These are phyloP conservation scores for Aspergillus ochraceus DNA, from an alignment of 2,329 filamentous ascomycete genomes.

Conservation along the genomic window DNA sequence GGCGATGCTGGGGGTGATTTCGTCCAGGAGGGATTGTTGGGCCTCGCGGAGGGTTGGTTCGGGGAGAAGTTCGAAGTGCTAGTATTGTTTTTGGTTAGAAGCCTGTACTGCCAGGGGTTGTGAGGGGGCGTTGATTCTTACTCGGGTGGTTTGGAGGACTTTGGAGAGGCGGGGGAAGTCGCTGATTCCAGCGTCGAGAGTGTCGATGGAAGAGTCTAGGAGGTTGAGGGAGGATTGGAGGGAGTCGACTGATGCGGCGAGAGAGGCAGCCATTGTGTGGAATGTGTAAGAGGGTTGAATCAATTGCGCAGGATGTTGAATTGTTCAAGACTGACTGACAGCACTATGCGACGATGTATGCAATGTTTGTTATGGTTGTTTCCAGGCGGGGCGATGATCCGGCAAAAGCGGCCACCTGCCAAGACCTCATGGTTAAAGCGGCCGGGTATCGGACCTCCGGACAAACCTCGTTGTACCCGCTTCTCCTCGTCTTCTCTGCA, in stretches of 20 bases:
- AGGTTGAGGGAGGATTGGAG: slow-evolving; percentile 61
- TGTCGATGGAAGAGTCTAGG: slow-evolving; percentile 63
- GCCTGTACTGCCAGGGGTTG: not conserved
- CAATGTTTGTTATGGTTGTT: slow-evolving; percentile 20
- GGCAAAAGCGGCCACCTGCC: slow-evolving; percentile 31
- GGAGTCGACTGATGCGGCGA: slow-evolving; percentile 61
- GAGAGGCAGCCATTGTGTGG: slow-evolving; percentile 43
- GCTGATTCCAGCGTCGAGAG: slow-evolving; percentile 61
- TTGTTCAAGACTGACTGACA: not conserved
- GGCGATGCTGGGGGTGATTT: slow-evolving; percentile 84
- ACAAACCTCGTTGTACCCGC: slow-evolving; percentile 41
- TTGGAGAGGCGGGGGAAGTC: slow-evolving; percentile 64
- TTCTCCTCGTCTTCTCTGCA: slow-evolving; percentile 31
- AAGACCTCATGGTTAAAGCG: slow-evolving; percentile 19
- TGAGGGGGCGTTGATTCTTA: slow-evolving; percentile 35
- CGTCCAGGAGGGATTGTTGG: slow-evolving; percentile 79
- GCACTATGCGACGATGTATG: not conserved
- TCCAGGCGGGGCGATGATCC: slow-evolving; percentile 20
- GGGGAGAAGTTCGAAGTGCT: slow-evolving; percentile 93
- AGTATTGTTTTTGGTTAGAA: slow-evolving; percentile 1
- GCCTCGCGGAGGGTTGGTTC: slow-evolving; percentile 79
- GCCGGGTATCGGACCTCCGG: slow-evolving; percentile 31
- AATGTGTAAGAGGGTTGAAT: not conserved
- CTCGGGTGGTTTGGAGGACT: slow-evolving; percentile 63
- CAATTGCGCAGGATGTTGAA: not conserved